Conservation (phyloP, 108 stramenopile genomes). For the Stephanodiscus minutulus region DNA sequence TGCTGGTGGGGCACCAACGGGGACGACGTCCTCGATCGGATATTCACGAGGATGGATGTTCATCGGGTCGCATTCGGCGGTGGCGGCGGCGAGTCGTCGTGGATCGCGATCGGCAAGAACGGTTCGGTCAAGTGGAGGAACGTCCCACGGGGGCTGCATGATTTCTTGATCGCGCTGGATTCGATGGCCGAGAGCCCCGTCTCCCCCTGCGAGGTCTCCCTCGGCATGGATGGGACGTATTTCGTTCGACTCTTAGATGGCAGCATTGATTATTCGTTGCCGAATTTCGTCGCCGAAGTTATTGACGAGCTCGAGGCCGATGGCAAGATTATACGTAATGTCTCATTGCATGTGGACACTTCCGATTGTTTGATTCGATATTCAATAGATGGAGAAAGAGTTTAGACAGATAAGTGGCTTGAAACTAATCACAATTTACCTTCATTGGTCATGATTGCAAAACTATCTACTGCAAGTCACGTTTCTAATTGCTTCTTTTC, state of each 20-base stretch:
- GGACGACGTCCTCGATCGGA: constrained; percentile 62
- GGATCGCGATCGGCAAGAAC: constrained; percentile 68
- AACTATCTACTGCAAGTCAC: too few relatives aligned
- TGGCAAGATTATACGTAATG: constrained; percentile 36
- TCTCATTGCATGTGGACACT: constrained; percentile 35
- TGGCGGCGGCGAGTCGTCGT: constrained; percentile 20
- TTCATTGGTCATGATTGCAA: too few relatives aligned
- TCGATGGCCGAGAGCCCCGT: neutral
- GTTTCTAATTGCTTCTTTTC: too few relatives aligned
- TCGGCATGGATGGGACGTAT: constrained; percentile 73
- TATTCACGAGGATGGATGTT: constrained; percentile 59
- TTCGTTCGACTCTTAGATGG: constrained; percentile 82
- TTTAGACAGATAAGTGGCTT: too few relatives aligned
- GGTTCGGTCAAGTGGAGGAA: constrained; percentile 78
- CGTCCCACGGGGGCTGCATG: constrained; percentile 65
- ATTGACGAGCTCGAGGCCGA: constrained; percentile 57
- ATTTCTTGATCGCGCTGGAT: constrained; percentile 47
- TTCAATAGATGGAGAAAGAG: too few relatives aligned
- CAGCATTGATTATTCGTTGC: constrained; percentile 71
- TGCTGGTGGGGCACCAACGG: constrained; percentile 65
- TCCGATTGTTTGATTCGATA: constrained; percentile 43
- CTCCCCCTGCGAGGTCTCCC: constrained; percentile 71
- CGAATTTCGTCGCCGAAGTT: constrained; percentile 56
- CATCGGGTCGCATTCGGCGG: constrained; percentile 77
- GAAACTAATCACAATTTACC: too few relatives aligned